Evolutionary conservation across 805 yeast species (phyloP), one percentile per base, ranked within the genome.

Genomic region (Teunomyces panamensis): DNA sequence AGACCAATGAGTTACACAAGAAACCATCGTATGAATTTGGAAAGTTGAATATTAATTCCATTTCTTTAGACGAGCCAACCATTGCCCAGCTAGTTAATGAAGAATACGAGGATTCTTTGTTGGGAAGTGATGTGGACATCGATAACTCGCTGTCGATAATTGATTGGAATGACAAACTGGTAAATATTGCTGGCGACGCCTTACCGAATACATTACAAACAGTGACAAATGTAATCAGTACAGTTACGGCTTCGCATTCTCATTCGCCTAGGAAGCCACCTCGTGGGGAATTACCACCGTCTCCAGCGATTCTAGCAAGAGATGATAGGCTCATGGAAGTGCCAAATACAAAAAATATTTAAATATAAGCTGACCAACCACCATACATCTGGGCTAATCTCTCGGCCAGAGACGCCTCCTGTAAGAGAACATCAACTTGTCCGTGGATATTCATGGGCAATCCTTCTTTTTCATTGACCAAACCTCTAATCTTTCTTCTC

Each of bases 381-480:
- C 87, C 82, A 65, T 89, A 94, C 99, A 94, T 92, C 55, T 78
- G 85, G 28, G 88, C 75, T 37, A 94, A 67, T 52, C 84, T 84
- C 41, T 83, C 88, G 4, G 71, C 71, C 1, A 89, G 82, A 0
- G 87, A 78, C 0, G 98, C 94, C 52, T 85, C 87, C 55, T 86
- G 89, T 29, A 92, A 87, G 50, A 94, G 75, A 27, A 87, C 83
- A 58, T 94, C 97, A 1, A 90, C 97, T 59, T 92, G 96, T 0
- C 97, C 98, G 39, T 86, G 84, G 2, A 91, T 87, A 67, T 96
- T 89, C 71, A 94, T 80, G 0, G 96, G 88, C 28, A 91, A 70
- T 0, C 95, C 91, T 56, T 89, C 96, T 9, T 83, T 81, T 43
- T 85, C 87, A 49, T 70, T 71, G n/a, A 87, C 73, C 34, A 90